Evolutionary conservation across 2,329 filamentous ascomycete species (phyloP).

Genomic region (Endocalyx cinctus): DNA sequence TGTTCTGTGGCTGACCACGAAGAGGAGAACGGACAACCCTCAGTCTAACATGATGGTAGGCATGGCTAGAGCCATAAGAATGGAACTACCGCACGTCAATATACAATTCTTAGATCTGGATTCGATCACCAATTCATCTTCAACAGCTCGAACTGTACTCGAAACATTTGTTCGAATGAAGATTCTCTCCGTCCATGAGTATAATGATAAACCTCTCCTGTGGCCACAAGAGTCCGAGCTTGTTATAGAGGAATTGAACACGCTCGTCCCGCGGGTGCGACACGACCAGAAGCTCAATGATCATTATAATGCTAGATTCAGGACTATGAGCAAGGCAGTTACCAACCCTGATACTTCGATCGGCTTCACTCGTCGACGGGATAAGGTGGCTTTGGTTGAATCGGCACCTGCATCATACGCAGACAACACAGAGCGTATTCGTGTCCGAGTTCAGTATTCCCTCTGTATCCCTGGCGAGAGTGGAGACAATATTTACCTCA

Average conservation of each 20-base stretch:
- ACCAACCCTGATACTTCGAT: background rate
- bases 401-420: background rate
- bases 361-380: background rate
- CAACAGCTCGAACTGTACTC: background rate
- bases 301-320: background rate
- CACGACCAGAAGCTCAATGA: background rate
- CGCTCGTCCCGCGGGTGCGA: background rate
- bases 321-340: background rate
- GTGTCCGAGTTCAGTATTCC: background rate
- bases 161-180: background rate
- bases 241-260: background rate
- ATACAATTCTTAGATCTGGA: background rate
- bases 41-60: slow-evolving; percentile 4
- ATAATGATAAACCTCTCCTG: background rate
- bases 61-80: background rate
- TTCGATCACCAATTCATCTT: background rate
- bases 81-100: slow-evolving; percentile 1
- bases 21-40: background rate
- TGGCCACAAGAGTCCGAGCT: background rate
- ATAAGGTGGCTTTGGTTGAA: too few species aligned
- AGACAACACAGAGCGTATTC: background rate
- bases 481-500: too few species aligned
- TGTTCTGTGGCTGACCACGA: slow-evolving; percentile 2
- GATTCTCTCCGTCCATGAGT: background rate
- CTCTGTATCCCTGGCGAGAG: too few species aligned